A percentile compares a stretch with the other conserved stretches of the same genome.
Conservation (phyloP, 306 rosid species). For the Malus fusca region DNA sequence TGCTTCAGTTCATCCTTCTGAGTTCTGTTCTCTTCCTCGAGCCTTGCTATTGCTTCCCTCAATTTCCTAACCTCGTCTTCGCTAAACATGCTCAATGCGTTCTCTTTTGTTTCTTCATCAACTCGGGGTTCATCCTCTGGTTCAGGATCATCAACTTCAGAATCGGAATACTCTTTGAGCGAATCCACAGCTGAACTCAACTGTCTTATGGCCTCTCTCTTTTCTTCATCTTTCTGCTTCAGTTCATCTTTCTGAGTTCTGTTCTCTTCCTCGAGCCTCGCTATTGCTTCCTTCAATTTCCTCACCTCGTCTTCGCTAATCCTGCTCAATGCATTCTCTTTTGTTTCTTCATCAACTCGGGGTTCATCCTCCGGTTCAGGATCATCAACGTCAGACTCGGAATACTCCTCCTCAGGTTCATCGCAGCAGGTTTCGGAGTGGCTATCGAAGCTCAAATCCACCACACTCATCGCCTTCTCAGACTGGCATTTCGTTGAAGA, state of each 20-base stretch:
- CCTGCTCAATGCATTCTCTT: conserved; percentile 7
- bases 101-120: conserved; percentile 11
- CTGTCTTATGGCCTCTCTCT: conserved; percentile 66
- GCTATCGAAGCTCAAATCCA: conserved; percentile 45
- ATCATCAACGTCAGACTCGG: conserved; percentile 78
- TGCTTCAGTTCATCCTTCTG: conserved; percentile 36
- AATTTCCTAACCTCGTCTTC: conserved; percentile 35
- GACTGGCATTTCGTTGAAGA: conserved; percentile 38
- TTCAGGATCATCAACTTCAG: conserved; percentile 84
- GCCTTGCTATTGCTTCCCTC: conserved; percentile 39
- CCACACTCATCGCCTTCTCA: conserved; percentile 24
- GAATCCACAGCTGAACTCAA: conserved; percentile 62
- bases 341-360: conserved; percentile 11
- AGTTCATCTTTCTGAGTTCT: conserved; percentile 32
- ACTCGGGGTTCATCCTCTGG: conserved; percentile 28
- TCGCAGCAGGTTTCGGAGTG: conserved; percentile 44
- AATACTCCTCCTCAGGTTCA: conserved; percentile 40
- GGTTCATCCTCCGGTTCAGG: conserved; percentile 45
- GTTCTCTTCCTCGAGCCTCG: conserved; percentile 43
- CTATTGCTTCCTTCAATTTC: conserved; percentile 36
- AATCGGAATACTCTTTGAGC: conserved; percentile 42
- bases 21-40: conserved; percentile 36
- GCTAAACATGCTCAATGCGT: not conserved
- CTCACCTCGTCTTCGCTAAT: conserved; percentile 26
- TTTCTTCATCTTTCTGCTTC: conserved; percentile 62